Evolutionary conservation across 352 stramenopile genomes (phyloP).

Genomic region (Pythium brachiatum): DNA sequence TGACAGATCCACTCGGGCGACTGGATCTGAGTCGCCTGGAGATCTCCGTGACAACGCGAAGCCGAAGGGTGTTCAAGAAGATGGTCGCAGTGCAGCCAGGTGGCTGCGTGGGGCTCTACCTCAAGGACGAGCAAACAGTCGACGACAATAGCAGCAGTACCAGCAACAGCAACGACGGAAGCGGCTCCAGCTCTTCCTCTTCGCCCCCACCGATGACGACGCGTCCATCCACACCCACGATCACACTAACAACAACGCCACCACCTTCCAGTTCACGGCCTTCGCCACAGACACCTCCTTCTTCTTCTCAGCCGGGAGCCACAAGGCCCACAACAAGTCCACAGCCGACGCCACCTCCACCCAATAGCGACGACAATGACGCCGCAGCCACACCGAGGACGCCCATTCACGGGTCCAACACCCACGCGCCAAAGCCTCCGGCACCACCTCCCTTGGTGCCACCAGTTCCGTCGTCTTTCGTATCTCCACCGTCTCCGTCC

Average conservation of each 20-base stretch:
- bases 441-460: too few relatives aligned
- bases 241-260: not conserved
- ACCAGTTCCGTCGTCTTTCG: not conserved
- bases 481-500: too few relatives aligned
- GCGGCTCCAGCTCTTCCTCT: not conserved
- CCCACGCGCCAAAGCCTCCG: not conserved
- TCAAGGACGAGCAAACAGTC: not conserved
- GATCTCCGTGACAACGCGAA: conserved; percentile 23
- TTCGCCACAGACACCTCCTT: too few relatives aligned
- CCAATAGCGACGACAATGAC: not conserved
- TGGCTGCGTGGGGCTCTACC: conserved; percentile 11
- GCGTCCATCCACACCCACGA: not conserved
- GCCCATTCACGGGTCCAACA: not conserved
- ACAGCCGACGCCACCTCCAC: not conserved
- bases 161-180: not conserved
- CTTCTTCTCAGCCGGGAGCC: too few relatives aligned
- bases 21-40: conserved; percentile 14
- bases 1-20: not conserved
- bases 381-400: not conserved
- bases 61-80: conserved; percentile 17
- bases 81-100: conserved; percentile 20
- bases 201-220: not conserved
- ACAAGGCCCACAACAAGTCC: too few relatives aligned
- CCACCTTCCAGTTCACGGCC: not conserved
- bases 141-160: not conserved